phyloP scores from a whole-genome alignment of 179 eudicot genomes.

The Monotropa hypopitys region DNA sequence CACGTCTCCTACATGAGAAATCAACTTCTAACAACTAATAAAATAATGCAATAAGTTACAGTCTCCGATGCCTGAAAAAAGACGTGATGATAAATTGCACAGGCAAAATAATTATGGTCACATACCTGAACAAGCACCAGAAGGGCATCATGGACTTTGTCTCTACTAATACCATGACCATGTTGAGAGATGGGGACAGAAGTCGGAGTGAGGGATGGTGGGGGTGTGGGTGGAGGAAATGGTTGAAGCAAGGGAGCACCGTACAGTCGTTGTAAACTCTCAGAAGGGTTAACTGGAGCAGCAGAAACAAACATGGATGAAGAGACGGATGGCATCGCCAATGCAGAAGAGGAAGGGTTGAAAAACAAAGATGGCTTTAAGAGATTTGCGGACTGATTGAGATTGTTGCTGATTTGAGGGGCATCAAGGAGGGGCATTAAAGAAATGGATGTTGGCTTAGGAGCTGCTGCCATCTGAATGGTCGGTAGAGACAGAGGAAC shows the following conservation, averaged over 20 bases:
- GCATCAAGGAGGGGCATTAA: constrained; percentile 32
- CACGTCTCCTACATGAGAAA: no score
- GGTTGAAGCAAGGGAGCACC: constrained; percentile 66
- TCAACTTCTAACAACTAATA: neutral
- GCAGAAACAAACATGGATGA: constrained; percentile 49
- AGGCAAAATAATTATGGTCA: neutral
- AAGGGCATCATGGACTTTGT: constrained; percentile 59
- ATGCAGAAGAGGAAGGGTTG: constrained; percentile 27
- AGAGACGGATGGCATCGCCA: constrained; percentile 26
- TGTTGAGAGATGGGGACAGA: constrained; percentile 21
- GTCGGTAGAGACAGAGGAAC: constrained; percentile 28
- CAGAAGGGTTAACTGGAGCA: constrained; percentile 37
- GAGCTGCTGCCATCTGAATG: constrained; percentile 30
- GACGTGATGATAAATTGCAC: neutral
- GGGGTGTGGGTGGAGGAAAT: constrained; percentile 69
- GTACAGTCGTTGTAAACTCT: constrained; percentile 40
- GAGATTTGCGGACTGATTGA: constrained; percentile 35
- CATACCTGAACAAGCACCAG: constrained; percentile 55
- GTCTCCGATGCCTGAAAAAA: neutral
- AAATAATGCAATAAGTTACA: neutral
- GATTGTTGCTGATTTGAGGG: constrained; percentile 27
- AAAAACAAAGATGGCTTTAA: constrained; percentile 70
- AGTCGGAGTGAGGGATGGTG: constrained; percentile 51
- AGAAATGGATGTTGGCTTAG: constrained; percentile 33
- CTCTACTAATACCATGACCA: constrained; percentile 44